Conservation (phyloP, 1,139 yeast species). For the Geotrichum histeridarum region DNA sequence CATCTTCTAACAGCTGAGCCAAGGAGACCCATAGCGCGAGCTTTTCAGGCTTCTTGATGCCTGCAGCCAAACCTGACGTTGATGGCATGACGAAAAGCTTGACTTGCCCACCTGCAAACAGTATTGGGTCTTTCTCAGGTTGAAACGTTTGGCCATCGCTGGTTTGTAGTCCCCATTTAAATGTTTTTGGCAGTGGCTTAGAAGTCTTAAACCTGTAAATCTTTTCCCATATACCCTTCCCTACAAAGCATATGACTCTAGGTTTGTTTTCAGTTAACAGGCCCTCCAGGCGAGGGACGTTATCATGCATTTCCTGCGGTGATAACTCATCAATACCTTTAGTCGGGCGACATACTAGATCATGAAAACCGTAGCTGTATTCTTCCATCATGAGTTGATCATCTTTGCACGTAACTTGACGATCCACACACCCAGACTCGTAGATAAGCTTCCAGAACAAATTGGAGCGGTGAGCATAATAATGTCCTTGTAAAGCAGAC, state of each 20-base stretch:
- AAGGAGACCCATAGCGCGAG: slow-evolving; percentile 47
- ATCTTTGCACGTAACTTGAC: slow-evolving; percentile 40
- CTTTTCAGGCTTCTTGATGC: slow-evolving; percentile 47
- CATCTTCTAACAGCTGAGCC: slow-evolving; percentile 23
- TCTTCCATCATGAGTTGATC: slow-evolving; percentile 42
- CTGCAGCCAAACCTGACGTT: slow-evolving; percentile 68
- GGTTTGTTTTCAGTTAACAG: slow-evolving; percentile 45
- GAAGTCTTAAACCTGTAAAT: slow-evolving; percentile 42
- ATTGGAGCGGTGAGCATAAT: slow-evolving; percentile 69
- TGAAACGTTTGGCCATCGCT: not conserved
- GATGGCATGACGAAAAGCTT: slow-evolving; percentile 61
- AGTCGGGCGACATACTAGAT: slow-evolving; percentile 63
- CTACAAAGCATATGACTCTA: slow-evolving; percentile 52
- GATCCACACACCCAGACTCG: slow-evolving; percentile 45
- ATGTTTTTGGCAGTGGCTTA: slow-evolving; percentile 26
- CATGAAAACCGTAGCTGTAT: slow-evolving; percentile 64
- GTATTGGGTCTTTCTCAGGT: not conserved
- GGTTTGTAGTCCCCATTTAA: slow-evolving; percentile 52
- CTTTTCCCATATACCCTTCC: slow-evolving; percentile 76
- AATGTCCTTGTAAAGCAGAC: slow-evolving; percentile 61
- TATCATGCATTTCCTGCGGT: slow-evolving; percentile 48
- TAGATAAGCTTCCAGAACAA: slow-evolving; percentile 64
- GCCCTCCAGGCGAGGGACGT: slow-evolving; percentile 50
- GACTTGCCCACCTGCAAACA: slow-evolving; percentile 27
- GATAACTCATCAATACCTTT: slow-evolving; percentile 54